Base-by-base conservation (phyloP, 805 yeast genomes). In the Hyphopichia homilentoma region DNA sequence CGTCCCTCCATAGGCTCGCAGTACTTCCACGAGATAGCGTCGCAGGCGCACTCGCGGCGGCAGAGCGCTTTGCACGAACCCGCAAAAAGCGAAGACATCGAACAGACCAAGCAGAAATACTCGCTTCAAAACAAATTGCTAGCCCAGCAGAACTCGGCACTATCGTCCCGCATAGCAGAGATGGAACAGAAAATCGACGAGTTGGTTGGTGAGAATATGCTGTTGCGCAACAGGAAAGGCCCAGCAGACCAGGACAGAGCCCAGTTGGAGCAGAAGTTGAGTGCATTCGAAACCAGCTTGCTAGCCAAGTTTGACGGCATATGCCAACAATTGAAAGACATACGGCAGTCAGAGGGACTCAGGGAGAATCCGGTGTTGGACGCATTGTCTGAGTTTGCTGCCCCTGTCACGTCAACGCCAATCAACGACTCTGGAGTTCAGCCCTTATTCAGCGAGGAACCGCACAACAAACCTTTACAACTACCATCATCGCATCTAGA, bases 131-230 rank as follows among this genome's bases (percentile, higher is more conserved):
- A 82, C 52, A 65, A 64, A 33, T 68, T 72, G n/a, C 54, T 83
- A 17, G 85, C 85, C 1, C 74, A 68, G 39, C 73, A 70, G 30
- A 80, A 78, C 48, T 70, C 81, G 3, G 50, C 65, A 15, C 57
- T 81, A 49, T 61, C 71, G 65, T 50, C 68, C 23, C 73, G 65
- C 41, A 60, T 81, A 16, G 53, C 70, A 4, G 75, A 69, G 18
- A 51, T 83, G 50, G 86, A 81, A 50, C 48, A 56, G 8, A 70
- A 65, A 36, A 50, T 79, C 16, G 59, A 68, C 15, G 75, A 70
- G 13, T 50, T 78, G 43, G 65, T 69, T 9, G 68, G 65, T 36
- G 80, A 77, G 40, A 77, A 77, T 41, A 58, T 70, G 34, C 48
- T 50, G 21, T 46, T 73, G 21, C 55, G 73, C 35, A 63, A 69